Evolutionary conservation across 179 eudicot species (phyloP).

Genomic region (Nepenthes alata): DNA sequence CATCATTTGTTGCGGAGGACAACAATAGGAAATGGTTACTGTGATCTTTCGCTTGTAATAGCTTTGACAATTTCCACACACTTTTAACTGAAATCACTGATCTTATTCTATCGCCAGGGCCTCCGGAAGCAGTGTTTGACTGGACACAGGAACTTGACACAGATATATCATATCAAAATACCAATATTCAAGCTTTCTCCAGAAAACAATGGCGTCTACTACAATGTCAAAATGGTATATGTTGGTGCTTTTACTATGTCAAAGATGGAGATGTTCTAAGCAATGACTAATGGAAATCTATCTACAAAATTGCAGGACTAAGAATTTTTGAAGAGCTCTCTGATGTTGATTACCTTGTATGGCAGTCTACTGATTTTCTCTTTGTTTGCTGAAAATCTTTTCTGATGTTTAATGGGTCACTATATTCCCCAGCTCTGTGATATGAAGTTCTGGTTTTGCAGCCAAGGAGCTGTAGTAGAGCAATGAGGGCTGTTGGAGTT

Average conservation of each 20-base stretch:
- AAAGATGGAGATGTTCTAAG: not conserved
- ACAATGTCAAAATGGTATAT: conserved; percentile 90
- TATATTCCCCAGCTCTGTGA: conserved; percentile 9
- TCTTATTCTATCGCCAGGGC: conserved; percentile 41
- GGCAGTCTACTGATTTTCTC: conserved; percentile 5
- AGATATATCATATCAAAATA: conserved; percentile 58
- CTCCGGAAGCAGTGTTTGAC: conserved; percentile 79
- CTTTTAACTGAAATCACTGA: not conserved
- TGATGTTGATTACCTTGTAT: conserved; percentile 95
- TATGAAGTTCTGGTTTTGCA: conserved; percentile 18
- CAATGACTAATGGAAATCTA: conserved; percentile 4
- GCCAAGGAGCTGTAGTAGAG: conserved; percentile 99
- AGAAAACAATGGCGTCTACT: conserved; percentile 98
- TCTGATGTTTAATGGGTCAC: conserved; percentile 4
- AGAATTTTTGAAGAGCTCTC: conserved; percentile 96
- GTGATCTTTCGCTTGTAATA: conserved; percentile 3
- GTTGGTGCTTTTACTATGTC: not conserved
- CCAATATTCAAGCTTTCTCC: conserved; percentile 72
- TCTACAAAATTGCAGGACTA: conserved; percentile 55
- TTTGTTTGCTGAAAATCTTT: conserved; percentile 5
- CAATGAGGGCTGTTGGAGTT: conserved; percentile 99
- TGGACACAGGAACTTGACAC: conserved; percentile 86
- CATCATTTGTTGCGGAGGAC: conserved; percentile 58
- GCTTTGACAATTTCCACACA: not conserved
- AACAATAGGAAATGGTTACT: conserved; percentile 88